Base-by-base conservation (phyloP, 2,329 filamentous ascomycete genomes). In the Hymenoscyphus infarciens region DNA sequence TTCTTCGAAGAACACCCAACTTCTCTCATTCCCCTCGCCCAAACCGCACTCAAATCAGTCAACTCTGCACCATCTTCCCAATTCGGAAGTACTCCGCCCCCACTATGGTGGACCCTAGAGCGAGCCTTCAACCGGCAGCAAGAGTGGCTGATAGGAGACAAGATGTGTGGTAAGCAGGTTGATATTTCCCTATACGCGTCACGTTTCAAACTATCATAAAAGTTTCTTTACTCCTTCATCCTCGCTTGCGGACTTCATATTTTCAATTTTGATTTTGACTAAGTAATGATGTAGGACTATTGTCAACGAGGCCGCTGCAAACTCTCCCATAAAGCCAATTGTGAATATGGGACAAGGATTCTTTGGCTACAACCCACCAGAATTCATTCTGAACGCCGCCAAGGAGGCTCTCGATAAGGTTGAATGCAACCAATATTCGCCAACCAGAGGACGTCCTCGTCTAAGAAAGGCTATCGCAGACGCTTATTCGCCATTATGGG, bases 351-450 rank as follows among this genome's bases (percentile, higher is more conserved):
- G 84, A 31, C 84, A 87, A 73, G 84, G 84, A 61, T 92, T 92
- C 81, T 93, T 92, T 70, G 94, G 94, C 63, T 98, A 98, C 77
- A 98, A 98, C 74, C 94, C 94, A 62, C 94, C 94, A 7, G 77
- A 88, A 39, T 98, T 97, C 76, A 92, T 97, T 67, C 81, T 97
- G 67, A 85, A 97, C 70, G 95, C 95, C 52, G 95, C 95, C 59
- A 98, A 97, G 77, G 81, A 88, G 45, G 93, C 94, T 45, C 83
- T 99, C 59, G 89, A 97, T 73, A 84, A 87, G 59, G 94, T 99
- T 25, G 95, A 98, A 69, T 97, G 94, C 83, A 99, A 99, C 77
- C 95, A 99, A 81, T 99, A 99, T 82, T 94, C 92, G 25, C 95
- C 93, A 2, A 97, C 95, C 22, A 95, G 92, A 82, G 95, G 95